Evolutionary conservation across 805 yeast species (phyloP), one percentile per base, ranked within the genome.

Genomic region (Nakazawaea molendinolei): DNA sequence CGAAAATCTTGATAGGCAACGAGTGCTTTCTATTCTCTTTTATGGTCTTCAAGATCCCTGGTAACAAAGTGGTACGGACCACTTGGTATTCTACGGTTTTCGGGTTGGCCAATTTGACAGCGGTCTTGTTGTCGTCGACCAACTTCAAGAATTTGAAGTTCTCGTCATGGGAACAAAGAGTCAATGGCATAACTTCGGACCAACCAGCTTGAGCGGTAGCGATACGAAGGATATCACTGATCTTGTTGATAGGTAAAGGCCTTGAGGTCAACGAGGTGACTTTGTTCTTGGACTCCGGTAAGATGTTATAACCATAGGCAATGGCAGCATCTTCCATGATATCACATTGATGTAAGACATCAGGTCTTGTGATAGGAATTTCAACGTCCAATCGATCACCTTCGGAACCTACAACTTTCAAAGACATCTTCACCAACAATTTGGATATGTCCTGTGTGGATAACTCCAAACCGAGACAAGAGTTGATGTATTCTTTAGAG

Each of bases 291-390:
- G 92, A 78, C 63, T 80, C 86, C 44, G 72, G 74, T 53, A 92
- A 71, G 56, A 85, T 86, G 64, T 89, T 83, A 70, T 82, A 92
- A 40, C 98, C 99, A 56, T 86, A 92, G 21, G 86, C 94, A 54
- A 92, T 82, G 32, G 96, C 98, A 33, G 90, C 95, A 60, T 92
- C 99, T 63, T 92, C 99, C 95, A 92, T 85, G 47, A 92, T 80
- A 63, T 92, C 99, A 71, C 97, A 90, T 58, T 86, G 95, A 61
- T 92, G 99, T 52, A 92, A 70, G 44, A 92, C 74, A 61, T 92
- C 99, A 8, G 97, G 79, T 68, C 99, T 83, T 25, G 98, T 92
- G 52, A 86, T 80, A 44, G 99, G 99, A 41, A 92, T 76, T 25
- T 62, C 56, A 39, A 87, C 89, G 35, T 76, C 75, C 34, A 85